phyloP scores from a whole-genome alignment of 2,329 filamentous ascomycete species.

The Penicillium sp. region DNA sequence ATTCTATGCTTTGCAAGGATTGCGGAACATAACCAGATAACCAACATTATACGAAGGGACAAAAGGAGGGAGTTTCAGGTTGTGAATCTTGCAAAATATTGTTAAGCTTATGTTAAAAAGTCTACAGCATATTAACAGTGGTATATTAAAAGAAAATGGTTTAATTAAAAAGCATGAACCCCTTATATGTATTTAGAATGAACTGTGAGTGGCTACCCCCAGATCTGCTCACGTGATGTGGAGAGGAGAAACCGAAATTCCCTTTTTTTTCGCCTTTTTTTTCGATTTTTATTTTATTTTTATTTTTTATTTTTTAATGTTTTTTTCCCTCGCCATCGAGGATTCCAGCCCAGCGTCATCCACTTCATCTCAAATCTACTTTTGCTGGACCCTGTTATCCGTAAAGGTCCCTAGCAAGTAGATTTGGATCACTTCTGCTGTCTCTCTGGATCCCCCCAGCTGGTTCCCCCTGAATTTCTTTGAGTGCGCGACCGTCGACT shows the following conservation, averaged over 20 bases:
- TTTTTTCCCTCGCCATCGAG: constrained; percentile 23
- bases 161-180: background rate
- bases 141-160: background rate
- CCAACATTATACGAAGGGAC: background rate
- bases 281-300: constrained; percentile 16
- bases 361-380: constrained; percentile 24
- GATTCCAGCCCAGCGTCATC: constrained; percentile 26
- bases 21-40: constrained; percentile 5
- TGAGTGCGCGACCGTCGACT: constrained; percentile 21
- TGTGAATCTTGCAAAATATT: background rate
- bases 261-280: constrained; percentile 10
- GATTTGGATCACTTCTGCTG: constrained; percentile 5
- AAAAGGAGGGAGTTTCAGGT: background rate
- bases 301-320: constrained; percentile 23
- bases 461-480: constrained; percentile 22
- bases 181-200: background rate
- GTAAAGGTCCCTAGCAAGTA: constrained; percentile 6
- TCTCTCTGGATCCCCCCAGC: constrained; percentile 8
- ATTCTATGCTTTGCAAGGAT: constrained; percentile 10
- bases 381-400: constrained; percentile 11
- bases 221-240: constrained; percentile 23
- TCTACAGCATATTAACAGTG: too few species aligned
- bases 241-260: constrained; percentile 18
- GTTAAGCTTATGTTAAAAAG: too few species aligned
- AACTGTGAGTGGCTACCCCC: constrained; percentile 1